Evolutionary conservation across 2,329 filamentous ascomycete genomes (phyloP).

Genomic region (Penicillium sp.): DNA sequence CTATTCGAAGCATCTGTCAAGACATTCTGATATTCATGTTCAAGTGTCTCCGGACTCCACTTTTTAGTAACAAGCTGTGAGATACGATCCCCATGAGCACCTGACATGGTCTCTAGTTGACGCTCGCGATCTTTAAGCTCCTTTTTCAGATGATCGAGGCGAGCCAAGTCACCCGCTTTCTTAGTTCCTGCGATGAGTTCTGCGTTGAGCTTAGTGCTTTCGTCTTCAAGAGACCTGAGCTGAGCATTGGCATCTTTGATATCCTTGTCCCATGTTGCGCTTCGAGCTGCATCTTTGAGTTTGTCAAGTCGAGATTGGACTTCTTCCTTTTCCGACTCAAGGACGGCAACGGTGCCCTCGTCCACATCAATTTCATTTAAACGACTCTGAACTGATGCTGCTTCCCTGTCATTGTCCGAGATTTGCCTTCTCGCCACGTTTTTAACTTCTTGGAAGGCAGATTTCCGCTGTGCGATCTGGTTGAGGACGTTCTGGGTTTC

Average conservation of each 20-base stretch:
- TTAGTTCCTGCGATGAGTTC: constrained; percentile 81
- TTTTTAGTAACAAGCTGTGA: constrained; percentile 58
- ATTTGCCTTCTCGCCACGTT: constrained; percentile 70
- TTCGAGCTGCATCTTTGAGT: constrained; percentile 60
- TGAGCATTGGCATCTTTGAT: constrained; percentile 63
- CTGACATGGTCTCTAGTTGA: constrained; percentile 71
- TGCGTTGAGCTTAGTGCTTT: constrained; percentile 66
- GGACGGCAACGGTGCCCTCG: constrained; percentile 73
- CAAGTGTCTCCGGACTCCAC: constrained; percentile 69
- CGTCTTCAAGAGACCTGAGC: constrained; percentile 66
- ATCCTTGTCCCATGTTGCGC: constrained; percentile 65
- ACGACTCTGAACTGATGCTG: constrained; percentile 61
- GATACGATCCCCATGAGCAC: constrained; percentile 70
- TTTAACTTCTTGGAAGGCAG: constrained; percentile 69
- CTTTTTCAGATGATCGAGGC: constrained; percentile 77
- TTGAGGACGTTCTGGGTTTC: constrained; percentile 69
- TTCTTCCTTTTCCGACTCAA: constrained; percentile 71
- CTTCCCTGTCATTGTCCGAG: constrained; percentile 66
- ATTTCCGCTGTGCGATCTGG: constrained; percentile 69
- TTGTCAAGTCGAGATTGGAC: constrained; percentile 60
- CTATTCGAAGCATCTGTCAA: constrained; percentile 55
- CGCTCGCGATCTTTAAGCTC: constrained; percentile 70
- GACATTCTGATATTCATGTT: constrained; percentile 63
- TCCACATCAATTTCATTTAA: constrained; percentile 74
- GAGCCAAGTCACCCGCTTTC: constrained; percentile 75